Evolutionary conservation across 208 protist species (phyloP).

Genomic region (Giardia duodenalis): DNA sequence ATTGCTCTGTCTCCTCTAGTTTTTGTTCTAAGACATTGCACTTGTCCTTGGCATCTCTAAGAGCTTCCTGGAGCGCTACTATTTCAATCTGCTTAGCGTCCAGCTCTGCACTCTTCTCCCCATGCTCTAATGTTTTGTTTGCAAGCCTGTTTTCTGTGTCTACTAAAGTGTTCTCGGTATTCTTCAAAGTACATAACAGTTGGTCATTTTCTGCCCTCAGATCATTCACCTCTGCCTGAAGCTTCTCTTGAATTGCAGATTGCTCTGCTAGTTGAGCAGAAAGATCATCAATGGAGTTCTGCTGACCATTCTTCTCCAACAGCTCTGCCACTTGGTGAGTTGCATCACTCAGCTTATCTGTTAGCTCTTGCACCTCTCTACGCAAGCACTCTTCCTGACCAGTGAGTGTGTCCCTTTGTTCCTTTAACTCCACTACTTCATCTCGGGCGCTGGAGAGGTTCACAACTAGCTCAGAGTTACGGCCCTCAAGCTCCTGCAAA

Average conservation of each 20-base stretch:
- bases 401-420: background rate
- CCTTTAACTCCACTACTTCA: background rate
- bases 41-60: background rate
- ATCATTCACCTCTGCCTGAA: background rate
- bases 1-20: background rate
- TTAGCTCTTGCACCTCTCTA: no score
- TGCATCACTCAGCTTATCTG: background rate
- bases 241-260: background rate
- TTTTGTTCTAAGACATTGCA: no score
- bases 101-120: background rate
- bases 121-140: background rate
- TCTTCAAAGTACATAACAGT: no score
- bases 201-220: background rate
- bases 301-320: background rate
- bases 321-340: background rate
- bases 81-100: background rate
- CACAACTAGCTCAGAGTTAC: background rate
- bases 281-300: background rate
- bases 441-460: background rate
- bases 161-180: no score
- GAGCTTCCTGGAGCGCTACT: background rate
- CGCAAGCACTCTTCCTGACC: background rate
- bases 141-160: background rate
- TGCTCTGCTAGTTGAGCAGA: background rate
- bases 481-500: background rate